Evolutionary conservation across 805 yeast genomes (phyloP).

Genomic region (Lipomyces spencermartinsiae): DNA sequence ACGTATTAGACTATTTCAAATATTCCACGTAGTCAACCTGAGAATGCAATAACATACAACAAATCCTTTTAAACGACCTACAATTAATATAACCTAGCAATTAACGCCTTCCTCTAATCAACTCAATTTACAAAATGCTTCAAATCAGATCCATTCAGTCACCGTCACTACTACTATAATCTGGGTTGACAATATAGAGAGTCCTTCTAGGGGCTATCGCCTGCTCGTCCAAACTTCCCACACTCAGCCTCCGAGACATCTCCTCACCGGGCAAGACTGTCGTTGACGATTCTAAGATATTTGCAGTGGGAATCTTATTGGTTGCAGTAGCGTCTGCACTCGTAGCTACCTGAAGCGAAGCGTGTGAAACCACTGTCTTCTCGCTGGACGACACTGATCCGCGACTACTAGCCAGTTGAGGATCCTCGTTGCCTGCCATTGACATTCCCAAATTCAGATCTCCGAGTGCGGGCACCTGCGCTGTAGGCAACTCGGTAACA

Average conservation of each 20-base stretch:
- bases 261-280: background rate
- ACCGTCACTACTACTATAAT: conserved; percentile 27
- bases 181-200: conserved; percentile 34
- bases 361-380: background rate
- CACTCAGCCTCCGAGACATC: conserved; percentile 18
- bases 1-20: too few relatives aligned
- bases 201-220: conserved; percentile 18
- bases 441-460: background rate
- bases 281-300: background rate
- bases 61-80: background rate
- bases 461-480: background rate
- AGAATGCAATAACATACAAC: background rate
- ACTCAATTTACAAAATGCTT: conserved; percentile 1
- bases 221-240: conserved; percentile 28
- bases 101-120: background rate
- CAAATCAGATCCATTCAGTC: background rate
- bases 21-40: background rate
- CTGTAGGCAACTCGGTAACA: background rate
- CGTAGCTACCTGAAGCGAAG: background rate
- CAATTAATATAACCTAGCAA: background rate
- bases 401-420: background rate
- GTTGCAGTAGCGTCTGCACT: background rate
- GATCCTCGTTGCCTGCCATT: background rate
- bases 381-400: background rate
- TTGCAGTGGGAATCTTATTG: background rate